phyloP scores from a whole-genome alignment of 1,284 basidiomycete species.

The Spongiforma sp. region DNA sequence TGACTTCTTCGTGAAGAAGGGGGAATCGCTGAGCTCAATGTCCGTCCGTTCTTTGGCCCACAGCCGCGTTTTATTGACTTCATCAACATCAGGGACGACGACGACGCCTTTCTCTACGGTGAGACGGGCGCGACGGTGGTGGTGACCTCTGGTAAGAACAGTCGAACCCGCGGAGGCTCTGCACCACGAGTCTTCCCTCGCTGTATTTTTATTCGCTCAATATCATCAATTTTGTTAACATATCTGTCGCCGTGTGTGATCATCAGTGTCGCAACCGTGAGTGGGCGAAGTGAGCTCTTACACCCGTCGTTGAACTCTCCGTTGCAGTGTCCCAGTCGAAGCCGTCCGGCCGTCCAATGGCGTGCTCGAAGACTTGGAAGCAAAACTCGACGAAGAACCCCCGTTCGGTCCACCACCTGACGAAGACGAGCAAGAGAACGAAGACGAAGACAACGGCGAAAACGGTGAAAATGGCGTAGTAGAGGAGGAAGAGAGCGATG shows the following conservation, averaged over 20 bases:
- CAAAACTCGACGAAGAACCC: conserved; percentile 44
- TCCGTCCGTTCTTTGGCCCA: conserved; percentile 33
- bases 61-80: conserved; percentile 33
- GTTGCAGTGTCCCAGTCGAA: conserved; percentile 54
- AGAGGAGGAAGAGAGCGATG: conserved; percentile 48
- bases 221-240: conserved; percentile 43
- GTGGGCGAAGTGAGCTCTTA: conserved; percentile 37
- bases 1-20: conserved; percentile 13
- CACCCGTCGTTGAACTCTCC: conserved; percentile 25
- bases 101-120: conserved; percentile 80
- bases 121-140: conserved; percentile 48
- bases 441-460: conserved; percentile 33
- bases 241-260: conserved; percentile 41
- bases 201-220: conserved; percentile 43
- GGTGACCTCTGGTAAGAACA: conserved; percentile 52
- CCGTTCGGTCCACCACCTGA: conserved; percentile 32
- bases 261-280: conserved; percentile 62
- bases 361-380: conserved; percentile 51
- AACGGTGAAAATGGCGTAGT: conserved; percentile 34
- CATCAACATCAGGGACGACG: conserved; percentile 56
- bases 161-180: conserved; percentile 30
- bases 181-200: conserved; percentile 27
- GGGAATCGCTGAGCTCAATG: conserved; percentile 30
- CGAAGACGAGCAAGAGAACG: conserved; percentile 37
- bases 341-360: conserved; percentile 49